These are phyloP conservation scores for Hansenula lynferdii DNA, from an alignment of 1,139 yeast genomes.

Conservation along the genomic window DNA sequence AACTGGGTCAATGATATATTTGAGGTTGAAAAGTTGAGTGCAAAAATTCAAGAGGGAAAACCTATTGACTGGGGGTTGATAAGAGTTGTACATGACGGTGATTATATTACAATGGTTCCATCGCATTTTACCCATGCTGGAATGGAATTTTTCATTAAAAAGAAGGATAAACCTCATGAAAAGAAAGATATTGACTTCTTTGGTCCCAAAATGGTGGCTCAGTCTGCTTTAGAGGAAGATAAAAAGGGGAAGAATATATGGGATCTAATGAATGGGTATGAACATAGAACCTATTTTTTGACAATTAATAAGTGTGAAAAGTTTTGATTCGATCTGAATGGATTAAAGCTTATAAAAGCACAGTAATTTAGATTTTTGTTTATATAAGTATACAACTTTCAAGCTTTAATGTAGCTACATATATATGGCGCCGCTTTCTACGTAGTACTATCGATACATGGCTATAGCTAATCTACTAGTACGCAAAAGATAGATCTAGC, in stretches of 20 bases:
- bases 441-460: too few species aligned
- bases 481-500: too few species aligned
- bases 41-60: constrained; percentile 5
- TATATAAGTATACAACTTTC: too few species aligned
- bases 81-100: constrained; percentile 53
- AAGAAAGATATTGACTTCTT: constrained; percentile 30
- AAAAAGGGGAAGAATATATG: constrained; percentile 3
- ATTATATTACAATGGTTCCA: constrained; percentile 55
- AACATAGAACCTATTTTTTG: constrained; percentile 21
- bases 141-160: constrained; percentile 42
- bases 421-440: too few species aligned
- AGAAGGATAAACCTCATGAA: constrained; percentile 42
- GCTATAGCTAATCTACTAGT: too few species aligned
- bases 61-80: constrained; percentile 33
- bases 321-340: too few species aligned
- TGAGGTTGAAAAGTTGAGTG: constrained; percentile 26
- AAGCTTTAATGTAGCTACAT: too few species aligned
- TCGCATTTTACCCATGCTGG: constrained; percentile 49
- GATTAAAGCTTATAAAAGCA: too few species aligned
- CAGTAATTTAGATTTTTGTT: too few species aligned
- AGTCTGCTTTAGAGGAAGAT: too few species aligned
- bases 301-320: constrained; percentile 17
- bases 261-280: constrained; percentile 18
- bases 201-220: constrained; percentile 19
- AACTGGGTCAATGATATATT: constrained; percentile 49